Base-by-base conservation (phyloP, 2,329 filamentous ascomycete genomes). In the Magnaporthiopsis rhizophila region DNA sequence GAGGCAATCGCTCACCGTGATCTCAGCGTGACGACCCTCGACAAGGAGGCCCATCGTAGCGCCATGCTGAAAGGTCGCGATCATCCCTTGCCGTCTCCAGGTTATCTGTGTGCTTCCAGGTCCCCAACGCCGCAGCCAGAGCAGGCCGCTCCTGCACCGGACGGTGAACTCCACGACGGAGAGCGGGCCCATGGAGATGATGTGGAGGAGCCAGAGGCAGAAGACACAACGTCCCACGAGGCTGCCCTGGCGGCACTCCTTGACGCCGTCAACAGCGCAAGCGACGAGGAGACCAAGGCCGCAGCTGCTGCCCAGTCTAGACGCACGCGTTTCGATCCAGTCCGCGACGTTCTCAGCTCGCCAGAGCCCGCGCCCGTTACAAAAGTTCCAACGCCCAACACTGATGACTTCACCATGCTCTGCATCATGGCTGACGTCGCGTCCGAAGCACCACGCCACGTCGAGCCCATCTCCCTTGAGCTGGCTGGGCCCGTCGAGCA, bases 301-400 rank as follows among this genome's bases (percentile, higher is more conserved):
- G 34, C 71, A 15, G 65, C 68, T 59, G 65, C 50, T 36, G 30
- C 61, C 69, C 66, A 18, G 68, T 65, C n/a, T 75, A 77, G 13
- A 73, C 76, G 30, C 21, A 38, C 61, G 9, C 77, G 77, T 0
- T 80, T 80, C 65, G 78, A 80, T 67, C 78, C 78, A 2, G 77
- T 80, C 30, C 71, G 78, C 58, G 78, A 80, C 62, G 74, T 79
- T 7, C 79, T 80, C 62, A 69, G 74, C 12, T 66, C 75, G 8
- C 66, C 70, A 9, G 62, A 63, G 24, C 28, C 67, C 32, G 62
- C 68, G 45, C 68, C 68, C 18, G 64, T 65, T 18, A 58, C 66
- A 9, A 66, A 38, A 9, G 57, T 53, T 32, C 61, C 36, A 62
- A 65, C 34, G 45, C 64, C 1, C 4, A 32, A 6, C 15, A 21